Evolutionary conservation across 2,329 filamentous ascomycete species (phyloP).

Genomic region (Monosporascus sp.): DNA sequence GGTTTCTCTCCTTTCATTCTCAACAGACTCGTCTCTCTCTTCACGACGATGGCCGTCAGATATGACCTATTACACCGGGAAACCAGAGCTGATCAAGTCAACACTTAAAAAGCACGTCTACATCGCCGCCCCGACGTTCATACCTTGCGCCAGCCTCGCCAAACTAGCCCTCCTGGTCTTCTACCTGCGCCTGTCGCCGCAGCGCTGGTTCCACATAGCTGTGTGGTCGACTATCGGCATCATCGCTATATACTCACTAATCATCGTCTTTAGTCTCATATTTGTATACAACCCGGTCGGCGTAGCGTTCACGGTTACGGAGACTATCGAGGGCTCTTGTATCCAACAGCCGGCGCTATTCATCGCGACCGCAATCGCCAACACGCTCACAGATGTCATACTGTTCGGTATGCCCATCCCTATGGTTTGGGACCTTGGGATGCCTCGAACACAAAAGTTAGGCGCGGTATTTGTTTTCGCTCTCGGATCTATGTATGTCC

Average conservation of each 20-base stretch:
- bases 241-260: constrained; percentile 4
- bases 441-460: constrained; percentile 35
- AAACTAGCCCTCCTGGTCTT: constrained; percentile 21
- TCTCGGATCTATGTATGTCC: constrained; percentile 30
- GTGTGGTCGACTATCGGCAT: constrained; percentile 12
- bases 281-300: constrained; percentile 21
- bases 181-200: constrained; percentile 18
- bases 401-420: constrained; percentile 34
- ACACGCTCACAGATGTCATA: constrained; percentile 35
- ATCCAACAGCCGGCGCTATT: constrained; percentile 35
- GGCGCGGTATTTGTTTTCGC: constrained; percentile 32
- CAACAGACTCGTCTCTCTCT: not conserved
- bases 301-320: constrained; percentile 13
- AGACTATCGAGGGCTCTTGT: constrained; percentile 22
- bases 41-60: not conserved
- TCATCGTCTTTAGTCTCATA: constrained; percentile 1
- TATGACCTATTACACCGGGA: not conserved
- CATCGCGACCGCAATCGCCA: constrained; percentile 34
- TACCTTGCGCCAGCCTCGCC: constrained; percentile 15
- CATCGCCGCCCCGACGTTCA: constrained; percentile 9
- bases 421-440: constrained; percentile 31
- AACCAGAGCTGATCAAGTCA: not conserved
- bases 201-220: constrained; percentile 9
- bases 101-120: not conserved
- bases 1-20: not conserved